These are phyloP conservation scores for Apodospora peruviana DNA, from an alignment of 495 filamentous ascomycete species.

Conservation along the genomic window DNA sequence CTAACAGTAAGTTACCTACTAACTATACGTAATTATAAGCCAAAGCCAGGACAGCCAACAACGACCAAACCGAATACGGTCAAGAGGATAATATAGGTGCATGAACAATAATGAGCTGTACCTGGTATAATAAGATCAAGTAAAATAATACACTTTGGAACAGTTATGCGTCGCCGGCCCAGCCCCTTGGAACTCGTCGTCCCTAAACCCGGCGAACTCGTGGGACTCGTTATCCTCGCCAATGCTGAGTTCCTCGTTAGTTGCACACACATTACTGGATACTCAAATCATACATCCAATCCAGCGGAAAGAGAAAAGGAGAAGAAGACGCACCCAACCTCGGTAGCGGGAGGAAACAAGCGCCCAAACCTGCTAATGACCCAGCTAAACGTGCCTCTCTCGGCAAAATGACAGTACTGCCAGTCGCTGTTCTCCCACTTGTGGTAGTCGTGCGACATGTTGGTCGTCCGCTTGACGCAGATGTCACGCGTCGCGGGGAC, in stretches of 20 bases:
- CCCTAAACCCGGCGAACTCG: not conserved
- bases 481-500: not conserved
- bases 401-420: constrained; percentile 1
- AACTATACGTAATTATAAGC: no score
- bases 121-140: no score
- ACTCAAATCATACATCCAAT: not conserved
- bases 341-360: constrained; percentile 3
- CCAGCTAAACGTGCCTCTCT: constrained; percentile 5
- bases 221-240: not conserved
- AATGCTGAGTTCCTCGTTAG: no score
- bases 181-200: constrained; percentile 1
- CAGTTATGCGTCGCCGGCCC: constrained; percentile 6
- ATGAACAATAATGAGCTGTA: no score
- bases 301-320: not conserved
- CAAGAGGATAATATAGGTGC: no score
- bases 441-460: not conserved
- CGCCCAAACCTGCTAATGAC: not conserved
- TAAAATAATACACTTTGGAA: constrained; percentile 3
- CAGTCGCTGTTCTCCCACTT: constrained; percentile 7
- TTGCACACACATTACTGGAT: not conserved
- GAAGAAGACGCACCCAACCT: constrained; percentile 4
- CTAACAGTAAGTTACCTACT: no score
- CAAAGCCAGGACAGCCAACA: no score
- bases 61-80: no score
- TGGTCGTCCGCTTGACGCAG: constrained; percentile 5